Percentiles rank a stretch among this genome's conserved stretches.
Evolutionary conservation across 148 eudicot species (phyloP).

Genomic region (Amaranthus hypochondriacus): DNA sequence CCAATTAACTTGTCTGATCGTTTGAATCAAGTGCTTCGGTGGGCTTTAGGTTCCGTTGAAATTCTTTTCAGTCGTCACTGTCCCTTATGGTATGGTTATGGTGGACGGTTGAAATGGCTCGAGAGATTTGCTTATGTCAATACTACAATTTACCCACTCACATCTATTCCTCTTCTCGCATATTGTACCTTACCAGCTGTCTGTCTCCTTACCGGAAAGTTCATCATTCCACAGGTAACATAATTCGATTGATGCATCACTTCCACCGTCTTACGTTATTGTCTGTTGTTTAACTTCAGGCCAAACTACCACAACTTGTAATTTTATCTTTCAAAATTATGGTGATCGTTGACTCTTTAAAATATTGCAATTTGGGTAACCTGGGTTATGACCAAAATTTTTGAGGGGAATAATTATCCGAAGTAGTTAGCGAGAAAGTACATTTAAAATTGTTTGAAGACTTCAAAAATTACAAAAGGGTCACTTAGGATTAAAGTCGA

Average conservation of each 20-base stretch:
- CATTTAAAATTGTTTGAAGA: too few relatives aligned
- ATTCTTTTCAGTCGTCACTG: slow-evolving; percentile 77
- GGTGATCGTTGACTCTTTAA: background rate
- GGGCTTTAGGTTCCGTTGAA: slow-evolving; percentile 79
- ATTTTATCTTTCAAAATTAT: background rate
- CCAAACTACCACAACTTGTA: background rate
- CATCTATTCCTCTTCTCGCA: slow-evolving; percentile 58
- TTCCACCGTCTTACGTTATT: background rate
- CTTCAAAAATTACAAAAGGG: too few relatives aligned
- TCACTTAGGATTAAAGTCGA: too few relatives aligned
- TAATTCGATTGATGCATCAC: background rate
- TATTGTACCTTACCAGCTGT: slow-evolving; percentile 71
- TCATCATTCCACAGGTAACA: slow-evolving; percentile 66
- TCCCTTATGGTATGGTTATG: slow-evolving; percentile 72
- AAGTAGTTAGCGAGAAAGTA: too few relatives aligned
- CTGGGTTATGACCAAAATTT: too few relatives aligned
- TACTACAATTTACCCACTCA: slow-evolving; percentile 65
- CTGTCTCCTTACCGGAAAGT: slow-evolving; percentile 70
- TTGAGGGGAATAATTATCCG: too few relatives aligned
- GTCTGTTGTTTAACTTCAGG: background rate
- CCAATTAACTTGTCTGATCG: slow-evolving; percentile 83
- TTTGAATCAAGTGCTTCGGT: slow-evolving; percentile 67
- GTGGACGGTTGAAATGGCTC: slow-evolving; percentile 52
- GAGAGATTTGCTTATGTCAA: slow-evolving; percentile 70
- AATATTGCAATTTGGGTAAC: too few relatives aligned